Conservation (phyloP, 768 basidiomycete genomes). For the Russula compacta region DNA sequence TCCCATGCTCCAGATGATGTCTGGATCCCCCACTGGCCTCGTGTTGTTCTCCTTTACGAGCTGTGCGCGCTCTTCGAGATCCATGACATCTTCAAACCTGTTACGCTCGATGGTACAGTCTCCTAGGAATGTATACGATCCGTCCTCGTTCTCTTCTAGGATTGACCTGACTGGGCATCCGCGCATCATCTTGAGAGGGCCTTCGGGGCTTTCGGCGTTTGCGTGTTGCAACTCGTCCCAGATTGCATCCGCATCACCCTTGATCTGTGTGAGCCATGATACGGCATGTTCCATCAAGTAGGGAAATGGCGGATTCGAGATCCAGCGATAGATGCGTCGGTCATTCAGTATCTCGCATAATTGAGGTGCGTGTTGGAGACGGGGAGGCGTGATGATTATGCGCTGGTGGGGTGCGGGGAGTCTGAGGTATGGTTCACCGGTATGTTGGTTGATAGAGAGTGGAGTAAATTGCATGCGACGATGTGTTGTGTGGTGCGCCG, state of each 20-base stretch:
- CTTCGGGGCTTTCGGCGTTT: constrained; percentile 28
- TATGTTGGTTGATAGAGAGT: constrained; percentile 31
- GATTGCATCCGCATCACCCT: constrained; percentile 20
- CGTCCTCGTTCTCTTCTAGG: constrained; percentile 28
- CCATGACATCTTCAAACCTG: constrained; percentile 27
- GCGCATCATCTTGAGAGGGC: background rate
- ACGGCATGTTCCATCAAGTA: constrained; percentile 38
- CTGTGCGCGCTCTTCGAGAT: constrained; percentile 31
- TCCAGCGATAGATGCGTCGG: constrained; percentile 34
- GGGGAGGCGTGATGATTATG: constrained; percentile 53
- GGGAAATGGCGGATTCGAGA: constrained; percentile 44
- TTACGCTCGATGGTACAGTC: constrained; percentile 31
- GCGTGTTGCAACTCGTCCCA: constrained; percentile 22
- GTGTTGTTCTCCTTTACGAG: constrained; percentile 34
- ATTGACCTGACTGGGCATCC: constrained; percentile 10
- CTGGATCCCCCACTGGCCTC: constrained; percentile 40
- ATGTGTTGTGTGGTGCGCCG: background rate
- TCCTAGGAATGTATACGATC: constrained; percentile 46
- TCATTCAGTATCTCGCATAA: constrained; percentile 42
- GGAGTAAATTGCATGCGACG: constrained; percentile 9
- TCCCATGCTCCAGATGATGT: constrained; percentile 53
- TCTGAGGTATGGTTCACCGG: constrained; percentile 48
- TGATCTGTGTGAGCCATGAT: constrained; percentile 28
- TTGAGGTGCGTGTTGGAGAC: constrained; percentile 34
- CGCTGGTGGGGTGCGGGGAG: constrained; percentile 40